Percentiles rank a stretch among this genome's conserved stretches.
Conservation (phyloP, 75 land plant species). For the Gnetum montanum region DNA sequence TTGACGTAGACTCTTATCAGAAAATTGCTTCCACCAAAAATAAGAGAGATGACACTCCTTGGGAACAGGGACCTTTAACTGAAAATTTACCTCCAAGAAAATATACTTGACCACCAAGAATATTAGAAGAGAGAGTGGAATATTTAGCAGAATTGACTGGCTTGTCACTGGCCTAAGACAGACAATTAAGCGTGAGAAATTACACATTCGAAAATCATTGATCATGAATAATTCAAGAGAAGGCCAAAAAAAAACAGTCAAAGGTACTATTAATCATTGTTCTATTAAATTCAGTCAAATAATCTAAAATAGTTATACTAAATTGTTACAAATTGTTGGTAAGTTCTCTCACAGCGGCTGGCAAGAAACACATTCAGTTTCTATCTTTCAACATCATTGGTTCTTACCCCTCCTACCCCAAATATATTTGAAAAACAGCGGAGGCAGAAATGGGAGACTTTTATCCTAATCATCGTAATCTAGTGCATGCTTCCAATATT, state of each 20-base stretch:
- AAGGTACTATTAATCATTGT: not conserved
- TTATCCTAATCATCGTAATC: too few relatives aligned
- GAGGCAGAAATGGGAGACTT: too few relatives aligned
- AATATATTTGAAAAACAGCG: too few relatives aligned
- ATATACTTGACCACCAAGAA: slow-evolving; percentile 51
- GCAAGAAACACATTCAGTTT: too few relatives aligned
- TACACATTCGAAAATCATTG: not conserved
- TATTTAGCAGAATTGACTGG: slow-evolving; percentile 73
- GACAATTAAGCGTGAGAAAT: not conserved
- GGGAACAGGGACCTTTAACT: slow-evolving; percentile 23
- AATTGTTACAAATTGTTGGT: not conserved
- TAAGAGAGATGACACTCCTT: slow-evolving; percentile 32
- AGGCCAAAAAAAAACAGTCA: not conserved
- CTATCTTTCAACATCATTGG: too few relatives aligned
- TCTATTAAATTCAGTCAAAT: not conserved
- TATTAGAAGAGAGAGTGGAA: slow-evolving; percentile 68
- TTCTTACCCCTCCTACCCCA: too few relatives aligned
- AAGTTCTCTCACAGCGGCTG: not conserved
- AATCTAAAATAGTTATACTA: not conserved
- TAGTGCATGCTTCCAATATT: too few relatives aligned
- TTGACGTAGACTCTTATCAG: slow-evolving; percentile 51
- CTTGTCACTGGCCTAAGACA: slow-evolving; percentile 63
- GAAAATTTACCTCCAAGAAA: slow-evolving; percentile 56
- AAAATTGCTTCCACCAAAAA: slow-evolving; percentile 45
- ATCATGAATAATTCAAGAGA: not conserved